Evolutionary conservation across 179 eudicot genomes (phyloP).

Genomic region (Beta lomatogona): DNA sequence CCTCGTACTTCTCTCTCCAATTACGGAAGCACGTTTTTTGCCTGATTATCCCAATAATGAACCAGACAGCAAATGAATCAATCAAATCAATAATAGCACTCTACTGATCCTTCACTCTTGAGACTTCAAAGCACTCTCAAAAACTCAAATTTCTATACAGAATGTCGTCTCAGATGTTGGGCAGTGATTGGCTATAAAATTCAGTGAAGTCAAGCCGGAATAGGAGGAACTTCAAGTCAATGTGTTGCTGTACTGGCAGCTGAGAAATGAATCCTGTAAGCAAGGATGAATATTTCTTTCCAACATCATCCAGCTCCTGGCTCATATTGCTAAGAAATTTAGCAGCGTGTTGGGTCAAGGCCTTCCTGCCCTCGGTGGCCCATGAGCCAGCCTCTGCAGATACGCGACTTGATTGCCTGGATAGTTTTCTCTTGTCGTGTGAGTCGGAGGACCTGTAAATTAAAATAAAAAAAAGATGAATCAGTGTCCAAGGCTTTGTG

Average conservation of each 20-base stretch:
- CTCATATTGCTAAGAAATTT: constrained; percentile 72
- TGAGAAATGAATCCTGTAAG: constrained; percentile 81
- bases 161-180: constrained; percentile 27
- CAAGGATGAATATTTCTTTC: constrained; percentile 72
- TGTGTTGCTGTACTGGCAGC: constrained; percentile 88
- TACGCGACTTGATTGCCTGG: constrained; percentile 39
- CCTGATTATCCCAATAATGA: not conserved
- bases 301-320: constrained; percentile 69
- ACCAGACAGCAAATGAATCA: constrained; percentile 12
- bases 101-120: constrained; percentile 1
- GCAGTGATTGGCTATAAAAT: constrained; percentile 66
- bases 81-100: constrained; percentile 18
- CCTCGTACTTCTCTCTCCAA: constrained; percentile 14
- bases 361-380: constrained; percentile 85
- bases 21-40: not conserved
- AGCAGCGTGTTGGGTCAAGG: constrained; percentile 71
- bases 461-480: constrained; percentile 10
- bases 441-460: constrained; percentile 56
- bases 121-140: constrained; percentile 12
- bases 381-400: constrained; percentile 69
- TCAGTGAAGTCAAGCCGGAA: constrained; percentile 94
- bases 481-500: too few species aligned
- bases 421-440: constrained; percentile 45
- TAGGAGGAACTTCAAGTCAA: constrained; percentile 87
- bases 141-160: not conserved